phyloP scores from a whole-genome alignment of 169 alveolate genomes.

The Cryptosporidium viatorum region DNA sequence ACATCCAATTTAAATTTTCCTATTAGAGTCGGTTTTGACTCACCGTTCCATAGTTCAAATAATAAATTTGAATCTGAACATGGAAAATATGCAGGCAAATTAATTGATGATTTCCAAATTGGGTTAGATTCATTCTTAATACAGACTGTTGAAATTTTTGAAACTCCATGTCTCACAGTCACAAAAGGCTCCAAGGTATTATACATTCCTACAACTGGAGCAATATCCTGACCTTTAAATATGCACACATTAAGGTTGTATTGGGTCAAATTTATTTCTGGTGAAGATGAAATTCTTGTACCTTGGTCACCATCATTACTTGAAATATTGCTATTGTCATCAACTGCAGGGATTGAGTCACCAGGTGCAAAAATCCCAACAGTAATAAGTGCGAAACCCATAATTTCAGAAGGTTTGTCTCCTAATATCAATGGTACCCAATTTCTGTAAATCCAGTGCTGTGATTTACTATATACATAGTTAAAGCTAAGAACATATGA shows the following conservation, averaged over 20 bases:
- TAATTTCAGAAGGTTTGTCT: conserved; percentile 78
- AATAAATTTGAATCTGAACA: conserved; percentile 80
- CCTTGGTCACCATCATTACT: conserved; percentile 58
- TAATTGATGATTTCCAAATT: conserved; percentile 85
- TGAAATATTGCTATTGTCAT: conserved; percentile 79
- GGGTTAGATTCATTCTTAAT: conserved; percentile 86
- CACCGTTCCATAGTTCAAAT: conserved; percentile 83
- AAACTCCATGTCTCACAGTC: conserved; percentile 84
- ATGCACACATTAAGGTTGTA: conserved; percentile 78
- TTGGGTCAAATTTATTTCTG: conserved; percentile 66
- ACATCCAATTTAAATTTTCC: conserved; percentile 80
- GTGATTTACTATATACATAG: conserved; percentile 84
- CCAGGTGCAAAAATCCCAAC: conserved; percentile 89
- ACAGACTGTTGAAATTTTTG: conserved; percentile 82
- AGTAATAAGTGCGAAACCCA: conserved; percentile 83
- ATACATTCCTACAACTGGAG: conserved; percentile 75
- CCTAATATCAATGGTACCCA: conserved; percentile 84
- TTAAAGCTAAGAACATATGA: conserved; percentile 85
- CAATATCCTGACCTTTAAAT: conserved; percentile 82
- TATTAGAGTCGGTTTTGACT: conserved; percentile 80
- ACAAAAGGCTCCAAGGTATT: conserved; percentile 84
- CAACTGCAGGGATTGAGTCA: conserved; percentile 85
- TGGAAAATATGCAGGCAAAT: conserved; percentile 83
- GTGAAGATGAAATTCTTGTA: conserved; percentile 42
- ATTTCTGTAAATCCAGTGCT: conserved; percentile 86